Conservation (phyloP, 2,329 filamentous ascomycete genomes). For the Penicillium sp. region DNA sequence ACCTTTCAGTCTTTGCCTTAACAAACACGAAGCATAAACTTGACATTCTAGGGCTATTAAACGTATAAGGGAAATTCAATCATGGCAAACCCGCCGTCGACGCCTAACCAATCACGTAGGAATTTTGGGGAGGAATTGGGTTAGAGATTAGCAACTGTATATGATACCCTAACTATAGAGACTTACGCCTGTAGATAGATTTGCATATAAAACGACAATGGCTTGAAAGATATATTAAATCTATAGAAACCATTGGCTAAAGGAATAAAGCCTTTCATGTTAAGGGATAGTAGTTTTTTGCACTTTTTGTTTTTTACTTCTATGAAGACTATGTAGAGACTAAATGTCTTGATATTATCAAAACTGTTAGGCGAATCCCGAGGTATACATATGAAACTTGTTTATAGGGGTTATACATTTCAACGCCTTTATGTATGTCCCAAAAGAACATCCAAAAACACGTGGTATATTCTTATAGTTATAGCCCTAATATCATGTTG, state of each 20-base stretch:
- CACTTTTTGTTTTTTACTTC: background rate
- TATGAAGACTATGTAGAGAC: background rate
- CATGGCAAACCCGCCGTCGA: background rate
- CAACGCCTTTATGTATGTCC: background rate
- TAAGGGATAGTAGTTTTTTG: background rate
- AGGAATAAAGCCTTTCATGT: background rate
- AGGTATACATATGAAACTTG: background rate
- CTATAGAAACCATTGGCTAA: background rate
- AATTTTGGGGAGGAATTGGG: background rate
- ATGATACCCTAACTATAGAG: background rate
- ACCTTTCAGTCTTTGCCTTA: background rate
- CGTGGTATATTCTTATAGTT: background rate
- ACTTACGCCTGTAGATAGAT: background rate
- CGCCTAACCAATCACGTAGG: background rate
- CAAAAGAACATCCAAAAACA: background rate
- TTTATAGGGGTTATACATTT: background rate
- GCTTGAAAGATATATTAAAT: background rate
- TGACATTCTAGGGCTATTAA: too few relatives aligned
- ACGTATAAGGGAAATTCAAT: background rate
- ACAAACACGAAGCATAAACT: background rate
- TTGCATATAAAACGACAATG: background rate
- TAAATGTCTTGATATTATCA: background rate
- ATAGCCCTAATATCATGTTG: too few relatives aligned
- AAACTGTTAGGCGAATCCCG: background rate
- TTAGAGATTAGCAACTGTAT: background rate